phyloP scores from a whole-genome alignment of 164 flowering plant species.

The Dillenia suffruticosa region DNA sequence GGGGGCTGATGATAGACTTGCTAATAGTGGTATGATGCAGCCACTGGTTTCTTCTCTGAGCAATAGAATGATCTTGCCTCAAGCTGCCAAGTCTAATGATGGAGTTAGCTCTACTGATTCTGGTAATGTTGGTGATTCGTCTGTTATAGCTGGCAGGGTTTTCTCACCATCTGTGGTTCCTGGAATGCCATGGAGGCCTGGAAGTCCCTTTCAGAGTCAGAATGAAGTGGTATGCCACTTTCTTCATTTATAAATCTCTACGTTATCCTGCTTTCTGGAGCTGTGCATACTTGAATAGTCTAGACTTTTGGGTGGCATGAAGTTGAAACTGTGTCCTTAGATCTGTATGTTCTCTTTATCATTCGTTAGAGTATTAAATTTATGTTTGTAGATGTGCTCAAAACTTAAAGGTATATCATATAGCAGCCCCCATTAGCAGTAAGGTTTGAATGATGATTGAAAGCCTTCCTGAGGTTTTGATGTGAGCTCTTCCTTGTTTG shows the following conservation, averaged over 20 bases:
- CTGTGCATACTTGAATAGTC: not conserved
- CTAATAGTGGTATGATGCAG: constrained; percentile 53
- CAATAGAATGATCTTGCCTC: constrained; percentile 65
- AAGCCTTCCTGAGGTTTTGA: too few relatives aligned
- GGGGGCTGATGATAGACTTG: constrained; percentile 71
- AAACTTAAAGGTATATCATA: too few relatives aligned
- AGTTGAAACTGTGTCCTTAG: too few relatives aligned
- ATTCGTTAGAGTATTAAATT: too few relatives aligned
- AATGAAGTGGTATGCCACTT: constrained; percentile 62
- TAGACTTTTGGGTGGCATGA: too few relatives aligned
- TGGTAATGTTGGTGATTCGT: constrained; percentile 44
- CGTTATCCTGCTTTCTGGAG: not conserved
- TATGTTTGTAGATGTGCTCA: too few relatives aligned
- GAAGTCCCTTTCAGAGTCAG: constrained; percentile 74
- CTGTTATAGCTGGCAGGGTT: constrained; percentile 52
- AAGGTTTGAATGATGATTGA: too few relatives aligned
- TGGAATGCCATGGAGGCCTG: constrained; percentile 94
- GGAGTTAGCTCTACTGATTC: constrained; percentile 53
- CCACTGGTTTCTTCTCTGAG: constrained; percentile 59
- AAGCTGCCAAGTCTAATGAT: constrained; percentile 53
- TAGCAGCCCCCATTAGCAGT: too few relatives aligned
- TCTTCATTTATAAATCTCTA: not conserved
- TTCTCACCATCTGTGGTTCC: constrained; percentile 67
- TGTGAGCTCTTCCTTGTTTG: too few relatives aligned
- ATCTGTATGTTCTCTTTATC: too few relatives aligned